A percentile compares a stretch with the other conserved stretches of the same genome.
phyloP scores from a whole-genome alignment of 2,329 filamentous ascomycete species.

The Hymenoscyphus linearis region DNA sequence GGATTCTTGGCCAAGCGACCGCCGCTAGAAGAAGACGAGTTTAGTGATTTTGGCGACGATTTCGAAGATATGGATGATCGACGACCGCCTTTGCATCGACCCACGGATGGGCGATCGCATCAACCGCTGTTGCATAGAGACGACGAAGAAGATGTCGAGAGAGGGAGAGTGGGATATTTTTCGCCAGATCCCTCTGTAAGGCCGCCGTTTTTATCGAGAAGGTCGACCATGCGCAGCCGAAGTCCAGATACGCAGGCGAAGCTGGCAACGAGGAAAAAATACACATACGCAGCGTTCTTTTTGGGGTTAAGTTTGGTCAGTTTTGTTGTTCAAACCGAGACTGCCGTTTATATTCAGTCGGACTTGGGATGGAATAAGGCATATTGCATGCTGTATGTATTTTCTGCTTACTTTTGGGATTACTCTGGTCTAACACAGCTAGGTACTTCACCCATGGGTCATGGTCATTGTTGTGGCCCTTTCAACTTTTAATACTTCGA shows the following conservation, averaged over 20 bases:
- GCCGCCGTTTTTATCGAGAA: constrained; percentile 42
- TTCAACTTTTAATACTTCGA: constrained; percentile 74
- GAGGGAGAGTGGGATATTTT: constrained; percentile 30
- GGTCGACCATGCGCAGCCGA: constrained; percentile 69
- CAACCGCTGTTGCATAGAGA: constrained; percentile 33
- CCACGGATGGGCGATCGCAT: constrained; percentile 35
- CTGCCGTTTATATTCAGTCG: constrained; percentile 90
- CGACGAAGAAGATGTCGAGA: constrained; percentile 22
- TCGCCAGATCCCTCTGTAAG: constrained; percentile 19
- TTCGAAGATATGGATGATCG: constrained; percentile 33
- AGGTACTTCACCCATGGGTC: constrained; percentile 89
- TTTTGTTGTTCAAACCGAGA: constrained; percentile 93
- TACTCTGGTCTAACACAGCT: constrained; percentile 8
- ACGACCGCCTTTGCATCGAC: constrained; percentile 35
- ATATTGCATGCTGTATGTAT: constrained; percentile 90
- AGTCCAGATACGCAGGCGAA: constrained; percentile 64
- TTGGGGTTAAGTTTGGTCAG: constrained; percentile 75
- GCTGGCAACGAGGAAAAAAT: constrained; percentile 69
- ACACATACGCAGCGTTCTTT: constrained; percentile 82
- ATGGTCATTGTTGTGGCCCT: constrained; percentile 85
- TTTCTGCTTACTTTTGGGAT: not conserved
- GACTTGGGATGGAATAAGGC: constrained; percentile 93
- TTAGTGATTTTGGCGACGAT: constrained; percentile 24
- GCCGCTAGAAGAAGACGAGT: constrained; percentile 16
- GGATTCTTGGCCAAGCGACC: constrained; percentile 2